phyloP scores from a whole-genome alignment of 108 stramenopile genomes.

The Pseudonitzschia multistriata region DNA sequence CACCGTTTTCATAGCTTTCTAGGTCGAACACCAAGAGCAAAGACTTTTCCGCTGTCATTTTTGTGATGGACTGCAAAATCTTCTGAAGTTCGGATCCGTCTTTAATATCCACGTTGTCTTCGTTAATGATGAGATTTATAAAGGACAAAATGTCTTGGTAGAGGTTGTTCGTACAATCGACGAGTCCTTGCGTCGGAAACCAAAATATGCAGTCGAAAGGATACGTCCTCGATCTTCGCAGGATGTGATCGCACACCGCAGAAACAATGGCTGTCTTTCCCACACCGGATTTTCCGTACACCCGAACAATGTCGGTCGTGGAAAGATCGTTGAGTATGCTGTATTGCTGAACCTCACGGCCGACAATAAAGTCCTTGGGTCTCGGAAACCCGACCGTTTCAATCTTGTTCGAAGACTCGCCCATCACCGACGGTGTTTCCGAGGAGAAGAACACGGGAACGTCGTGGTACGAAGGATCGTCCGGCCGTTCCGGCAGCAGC shows the following conservation, averaged over 20 bases:
- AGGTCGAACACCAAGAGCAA: slow-evolving; percentile 19
- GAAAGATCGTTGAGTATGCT: slow-evolving; percentile 3
- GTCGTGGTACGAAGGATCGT: slow-evolving; percentile 21
- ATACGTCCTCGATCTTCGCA: background rate
- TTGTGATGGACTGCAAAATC: background rate
- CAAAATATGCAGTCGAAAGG: slow-evolving; percentile 10
- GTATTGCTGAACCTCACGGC: slow-evolving; percentile 6
- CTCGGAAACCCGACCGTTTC: background rate
- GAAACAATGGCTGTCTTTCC: slow-evolving; percentile 9
- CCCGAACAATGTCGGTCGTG: slow-evolving; percentile 1
- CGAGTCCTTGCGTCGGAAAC: slow-evolving; percentile 1
- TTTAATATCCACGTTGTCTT: background rate
- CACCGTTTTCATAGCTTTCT: background rate
- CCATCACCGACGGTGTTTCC: background rate
- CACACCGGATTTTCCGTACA: slow-evolving; percentile 1
- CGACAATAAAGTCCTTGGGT: background rate
- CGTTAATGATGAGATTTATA: background rate
- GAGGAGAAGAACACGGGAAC: slow-evolving; percentile 28
- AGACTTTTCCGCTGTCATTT: background rate
- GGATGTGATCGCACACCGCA: slow-evolving; percentile 10
- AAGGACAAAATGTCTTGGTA: slow-evolving; percentile 1
- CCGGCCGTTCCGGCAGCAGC: slow-evolving; percentile 8
- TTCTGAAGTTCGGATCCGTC: background rate
- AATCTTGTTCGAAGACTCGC: background rate
- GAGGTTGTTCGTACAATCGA: background rate